These are phyloP conservation scores for Vigna reflexopilosa DNA, from an alignment of 306 rosid genomes.

Conservation along the genomic window DNA sequence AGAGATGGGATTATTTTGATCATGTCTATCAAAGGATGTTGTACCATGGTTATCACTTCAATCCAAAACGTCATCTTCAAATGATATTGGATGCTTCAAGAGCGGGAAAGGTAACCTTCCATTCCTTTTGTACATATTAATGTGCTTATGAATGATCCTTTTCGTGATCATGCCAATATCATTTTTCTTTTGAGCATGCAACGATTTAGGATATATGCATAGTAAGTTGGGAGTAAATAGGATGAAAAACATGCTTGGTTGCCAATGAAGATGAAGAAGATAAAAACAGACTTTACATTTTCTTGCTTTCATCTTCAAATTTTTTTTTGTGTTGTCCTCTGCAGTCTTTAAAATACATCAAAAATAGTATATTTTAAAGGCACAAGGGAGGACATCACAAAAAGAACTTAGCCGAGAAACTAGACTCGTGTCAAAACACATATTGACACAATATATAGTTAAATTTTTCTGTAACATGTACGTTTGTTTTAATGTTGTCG, in stretches of 20 bases:
- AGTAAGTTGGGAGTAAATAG: background rate
- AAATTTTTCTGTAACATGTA: background rate
- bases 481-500: constrained; percentile 16
- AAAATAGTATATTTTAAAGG: no score
- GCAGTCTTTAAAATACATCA: no score
- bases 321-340: no score
- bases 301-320: constrained; percentile 8
- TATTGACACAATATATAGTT: background rate
- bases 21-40: constrained; percentile 69
- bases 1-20: constrained; percentile 81
- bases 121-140: constrained; percentile 19
- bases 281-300: constrained; percentile 23
- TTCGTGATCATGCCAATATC: constrained; percentile 1
- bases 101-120: constrained; percentile 75
- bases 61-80: constrained; percentile 88
- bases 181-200: constrained; percentile 3
- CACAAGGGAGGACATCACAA: no score
- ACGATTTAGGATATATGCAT: constrained; percentile 6
- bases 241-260: constrained; percentile 15
- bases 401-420: no score
- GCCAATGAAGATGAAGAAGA: constrained; percentile 26
- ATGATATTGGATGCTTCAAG: constrained; percentile 76
- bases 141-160: constrained; percentile 14
- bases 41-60: constrained; percentile 73
- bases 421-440: background rate